A percentile compares a stretch with the other conserved stretches of the same genome.
Conservation (phyloP, 805 yeast genomes). For the Pichia exigua region DNA sequence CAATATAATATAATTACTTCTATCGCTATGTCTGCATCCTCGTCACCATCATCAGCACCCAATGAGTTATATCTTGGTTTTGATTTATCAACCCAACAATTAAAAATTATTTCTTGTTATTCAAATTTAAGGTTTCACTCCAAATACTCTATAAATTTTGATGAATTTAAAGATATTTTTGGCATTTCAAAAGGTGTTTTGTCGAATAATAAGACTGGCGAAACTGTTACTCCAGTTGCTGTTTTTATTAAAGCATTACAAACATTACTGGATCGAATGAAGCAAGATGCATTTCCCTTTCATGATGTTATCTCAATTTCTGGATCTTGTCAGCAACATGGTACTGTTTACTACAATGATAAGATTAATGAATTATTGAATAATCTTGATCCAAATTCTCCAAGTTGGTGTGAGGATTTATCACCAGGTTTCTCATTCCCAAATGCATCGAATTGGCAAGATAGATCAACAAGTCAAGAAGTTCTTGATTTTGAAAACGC, state of each 20-base stretch:
- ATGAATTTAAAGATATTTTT: slow-evolving; percentile 45
- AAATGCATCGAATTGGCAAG: slow-evolving; percentile 90
- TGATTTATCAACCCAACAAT: slow-evolving; percentile 85
- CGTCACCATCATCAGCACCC: background rate
- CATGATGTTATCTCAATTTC: slow-evolving; percentile 53
- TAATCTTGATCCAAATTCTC: slow-evolving; percentile 25
- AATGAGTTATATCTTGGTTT: slow-evolving; percentile 52
- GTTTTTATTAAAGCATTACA: slow-evolving; percentile 89
- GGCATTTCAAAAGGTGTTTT: slow-evolving; percentile 69
- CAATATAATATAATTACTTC: background rate
- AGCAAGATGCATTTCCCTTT: slow-evolving; percentile 47
- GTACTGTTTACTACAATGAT: slow-evolving; percentile 73
- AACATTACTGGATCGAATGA: slow-evolving; percentile 46
- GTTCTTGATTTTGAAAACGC: slow-evolving; percentile 50
- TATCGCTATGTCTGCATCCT: background rate
- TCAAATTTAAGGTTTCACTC: slow-evolving; percentile 40
- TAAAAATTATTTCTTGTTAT: slow-evolving; percentile 65
- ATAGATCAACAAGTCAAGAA: slow-evolving; percentile 75
- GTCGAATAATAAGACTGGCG: slow-evolving; percentile 43
- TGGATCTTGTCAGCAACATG: slow-evolving; percentile 92
- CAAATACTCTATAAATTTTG: slow-evolving; percentile 63
- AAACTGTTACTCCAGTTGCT: slow-evolving; percentile 71
- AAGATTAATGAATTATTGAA: slow-evolving; percentile 36
- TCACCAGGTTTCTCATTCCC: slow-evolving; percentile 49
- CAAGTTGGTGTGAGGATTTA: slow-evolving; percentile 39